phyloP scores from a whole-genome alignment of 1,139 yeast genomes.

The Hanseniaspora gamundiae region DNA sequence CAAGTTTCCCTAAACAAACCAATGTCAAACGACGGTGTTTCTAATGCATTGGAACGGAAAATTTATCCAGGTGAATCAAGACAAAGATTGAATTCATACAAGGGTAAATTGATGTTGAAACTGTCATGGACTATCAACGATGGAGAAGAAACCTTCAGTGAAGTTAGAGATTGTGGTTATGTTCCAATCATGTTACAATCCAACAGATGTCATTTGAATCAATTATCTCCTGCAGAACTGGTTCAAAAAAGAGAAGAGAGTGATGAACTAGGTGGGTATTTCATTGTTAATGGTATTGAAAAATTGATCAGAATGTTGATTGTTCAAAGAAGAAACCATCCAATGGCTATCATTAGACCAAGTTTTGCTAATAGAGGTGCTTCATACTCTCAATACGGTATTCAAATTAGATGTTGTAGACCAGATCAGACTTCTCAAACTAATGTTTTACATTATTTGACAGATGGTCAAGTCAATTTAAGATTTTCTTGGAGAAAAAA shows the following conservation, averaged over 20 bases:
- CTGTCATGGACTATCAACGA: conserved; percentile 80
- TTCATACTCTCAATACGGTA: conserved; percentile 77
- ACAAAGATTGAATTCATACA: conserved; percentile 73
- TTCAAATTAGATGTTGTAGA: conserved; percentile 86
- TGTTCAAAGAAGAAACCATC: conserved; percentile 95
- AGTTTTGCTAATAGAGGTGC: conserved; percentile 92
- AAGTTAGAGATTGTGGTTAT: conserved; percentile 83
- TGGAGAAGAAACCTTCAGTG: conserved; percentile 60
- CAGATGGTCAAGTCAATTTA: conserved; percentile 92
- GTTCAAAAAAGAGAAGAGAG: conserved; percentile 77
- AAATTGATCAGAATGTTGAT: conserved; percentile 93
- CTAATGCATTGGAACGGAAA: conserved; percentile 53
- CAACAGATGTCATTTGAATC: conserved; percentile 83
- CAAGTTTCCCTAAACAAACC: conserved; percentile 84
- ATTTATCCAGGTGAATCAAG: conserved; percentile 85
- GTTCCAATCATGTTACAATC: conserved; percentile 84
- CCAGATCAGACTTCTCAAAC: conserved; percentile 98
- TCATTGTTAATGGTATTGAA: conserved; percentile 92
- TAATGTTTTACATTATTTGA: conserved; percentile 86
- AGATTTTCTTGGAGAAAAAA: conserved; percentile 95
- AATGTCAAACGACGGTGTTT: conserved; percentile 60
- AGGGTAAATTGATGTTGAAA: conserved; percentile 63
- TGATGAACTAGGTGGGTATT: conserved; percentile 95
- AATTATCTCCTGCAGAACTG: conserved; percentile 68
- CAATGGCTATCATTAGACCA: conserved; percentile 95